These are phyloP conservation scores for Hevea brasiliensis DNA, from an alignment of 345 rosid species.

Conservation along the genomic window DNA sequence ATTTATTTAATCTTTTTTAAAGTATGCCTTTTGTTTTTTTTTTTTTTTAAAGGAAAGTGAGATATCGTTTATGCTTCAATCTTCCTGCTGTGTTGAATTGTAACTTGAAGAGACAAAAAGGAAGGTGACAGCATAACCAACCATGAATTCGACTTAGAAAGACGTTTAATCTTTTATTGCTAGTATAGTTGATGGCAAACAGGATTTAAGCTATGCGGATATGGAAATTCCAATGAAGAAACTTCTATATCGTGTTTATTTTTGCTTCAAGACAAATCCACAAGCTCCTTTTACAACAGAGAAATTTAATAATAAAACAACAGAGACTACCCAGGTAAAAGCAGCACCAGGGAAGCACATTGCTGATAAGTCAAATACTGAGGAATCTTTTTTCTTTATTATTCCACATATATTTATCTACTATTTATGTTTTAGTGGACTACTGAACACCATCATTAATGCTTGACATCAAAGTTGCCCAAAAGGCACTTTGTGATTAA, in stretches of 20 bases:
- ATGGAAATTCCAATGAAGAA: neutral
- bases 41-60: too few species aligned
- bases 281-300: neutral
- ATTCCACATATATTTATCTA: neutral
- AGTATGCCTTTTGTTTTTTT: too few species aligned
- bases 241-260: neutral
- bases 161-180: neutral
- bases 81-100: neutral
- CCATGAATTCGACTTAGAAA: neutral
- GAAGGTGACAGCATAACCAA: neutral
- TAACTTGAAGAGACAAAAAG: neutral
- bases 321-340: too few species aligned
- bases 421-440: neutral
- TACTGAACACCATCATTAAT: neutral
- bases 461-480: slow-evolving; percentile 4
- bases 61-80: too few species aligned
- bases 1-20: too few species aligned
- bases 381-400: neutral
- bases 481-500: neutral
- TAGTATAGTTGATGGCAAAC: neutral
- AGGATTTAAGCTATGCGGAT: too few species aligned
- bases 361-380: neutral
- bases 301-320: too few species aligned
- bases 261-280: slow-evolving; percentile 1
- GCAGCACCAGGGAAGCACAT: too few species aligned